phyloP scores from a whole-genome alignment of 441 rosid species.

The Populus hybrid region DNA sequence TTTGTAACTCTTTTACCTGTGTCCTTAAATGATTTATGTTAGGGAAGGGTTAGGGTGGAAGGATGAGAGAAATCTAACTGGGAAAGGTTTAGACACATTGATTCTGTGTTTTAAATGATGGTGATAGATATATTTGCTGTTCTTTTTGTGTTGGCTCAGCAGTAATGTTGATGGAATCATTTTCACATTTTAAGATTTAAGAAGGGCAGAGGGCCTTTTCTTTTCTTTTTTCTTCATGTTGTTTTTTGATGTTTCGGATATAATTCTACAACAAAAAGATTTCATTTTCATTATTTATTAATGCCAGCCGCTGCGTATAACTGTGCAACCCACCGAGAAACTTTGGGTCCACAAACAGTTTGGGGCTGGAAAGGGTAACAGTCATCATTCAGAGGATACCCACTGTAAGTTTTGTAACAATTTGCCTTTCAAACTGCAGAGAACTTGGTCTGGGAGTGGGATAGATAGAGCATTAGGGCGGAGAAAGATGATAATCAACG shows the following conservation, averaged over 20 bases:
- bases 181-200: neutral
- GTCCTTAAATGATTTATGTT: neutral
- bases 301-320: neutral
- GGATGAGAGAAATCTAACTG: neutral
- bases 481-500: constrained; percentile 43
- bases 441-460: neutral
- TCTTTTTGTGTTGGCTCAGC: neutral
- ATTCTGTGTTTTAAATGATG: neutral
- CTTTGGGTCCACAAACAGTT: neutral
- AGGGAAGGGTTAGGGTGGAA: neutral
- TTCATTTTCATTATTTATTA: neutral
- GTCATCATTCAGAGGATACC: neutral
- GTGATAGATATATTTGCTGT: neutral
- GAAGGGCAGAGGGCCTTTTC: neutral
- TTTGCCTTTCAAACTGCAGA: neutral
- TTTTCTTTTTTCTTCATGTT: neutral
- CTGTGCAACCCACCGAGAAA: neutral
- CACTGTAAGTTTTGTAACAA: neutral
- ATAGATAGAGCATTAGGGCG: neutral
- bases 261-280: neutral
- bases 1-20: neutral
- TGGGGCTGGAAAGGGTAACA: neutral
- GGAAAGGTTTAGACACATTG: neutral
- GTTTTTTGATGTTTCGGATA: neutral
- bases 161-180: neutral